Conservation (phyloP, 2,329 filamentous ascomycete genomes). For the Huntiella savannae region DNA sequence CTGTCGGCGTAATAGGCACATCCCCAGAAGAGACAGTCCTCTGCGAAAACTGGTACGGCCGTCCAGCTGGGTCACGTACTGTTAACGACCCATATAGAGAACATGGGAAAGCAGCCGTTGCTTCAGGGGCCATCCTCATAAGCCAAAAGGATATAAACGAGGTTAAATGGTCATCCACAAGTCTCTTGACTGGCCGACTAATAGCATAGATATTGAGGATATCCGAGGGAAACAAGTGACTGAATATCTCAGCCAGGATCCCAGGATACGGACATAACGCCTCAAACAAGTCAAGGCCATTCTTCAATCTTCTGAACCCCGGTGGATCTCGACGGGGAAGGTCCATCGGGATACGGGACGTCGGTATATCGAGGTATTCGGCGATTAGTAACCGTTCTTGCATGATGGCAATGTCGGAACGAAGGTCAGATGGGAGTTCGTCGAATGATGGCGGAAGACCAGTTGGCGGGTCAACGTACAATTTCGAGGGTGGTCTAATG, state of each 20-base stretch:
- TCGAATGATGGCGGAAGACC: slow-evolving; percentile 7
- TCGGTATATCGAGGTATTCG: neutral
- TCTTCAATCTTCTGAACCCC: neutral
- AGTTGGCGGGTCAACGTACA: slow-evolving; percentile 3
- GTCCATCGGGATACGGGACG: slow-evolving; percentile 12
- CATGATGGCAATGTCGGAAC: slow-evolving; percentile 1
- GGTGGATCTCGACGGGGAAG: slow-evolving; percentile 6
- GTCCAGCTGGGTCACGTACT: slow-evolving; percentile 38
- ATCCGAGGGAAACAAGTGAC: slow-evolving; percentile 28
- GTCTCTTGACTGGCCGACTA: slow-evolving; percentile 40
- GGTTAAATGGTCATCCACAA: slow-evolving; percentile 39
- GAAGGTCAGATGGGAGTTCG: slow-evolving; percentile 1
- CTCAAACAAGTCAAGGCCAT: slow-evolving; percentile 24
- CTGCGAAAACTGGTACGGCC: slow-evolving; percentile 19
- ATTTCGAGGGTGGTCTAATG: neutral
- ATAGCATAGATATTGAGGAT: slow-evolving; percentile 46
- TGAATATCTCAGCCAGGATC: slow-evolving; percentile 18
- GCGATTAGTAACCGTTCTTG: slow-evolving; percentile 1
- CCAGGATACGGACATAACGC: slow-evolving; percentile 27
- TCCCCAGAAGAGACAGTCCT: slow-evolving; percentile 10
- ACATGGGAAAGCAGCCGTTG: slow-evolving; percentile 40
- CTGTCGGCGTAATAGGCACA: neutral
- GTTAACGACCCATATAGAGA: slow-evolving; percentile 36
- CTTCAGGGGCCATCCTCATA: slow-evolving; percentile 31
- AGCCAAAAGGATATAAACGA: slow-evolving; percentile 39